phyloP scores from a whole-genome alignment of 2,329 filamentous ascomycete genomes.

The Sarocladium brachiariae region DNA sequence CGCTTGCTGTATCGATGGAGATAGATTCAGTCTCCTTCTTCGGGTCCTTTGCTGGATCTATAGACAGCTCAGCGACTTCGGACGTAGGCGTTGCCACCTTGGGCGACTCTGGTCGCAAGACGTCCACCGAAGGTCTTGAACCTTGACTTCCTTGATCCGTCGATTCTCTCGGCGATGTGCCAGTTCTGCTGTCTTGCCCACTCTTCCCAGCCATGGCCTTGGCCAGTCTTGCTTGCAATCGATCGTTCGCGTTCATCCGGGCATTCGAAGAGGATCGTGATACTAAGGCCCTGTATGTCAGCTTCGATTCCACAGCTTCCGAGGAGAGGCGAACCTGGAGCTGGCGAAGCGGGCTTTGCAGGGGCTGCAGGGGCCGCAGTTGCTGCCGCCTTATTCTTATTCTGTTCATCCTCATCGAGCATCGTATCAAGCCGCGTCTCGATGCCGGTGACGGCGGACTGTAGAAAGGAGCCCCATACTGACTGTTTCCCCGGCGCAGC shows the following conservation, averaged over 20 bases:
- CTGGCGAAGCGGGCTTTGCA: conserved; percentile 18
- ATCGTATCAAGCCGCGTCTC: conserved; percentile 91
- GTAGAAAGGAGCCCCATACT: conserved; percentile 74
- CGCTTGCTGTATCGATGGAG: not conserved
- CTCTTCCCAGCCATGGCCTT: conserved; percentile 75
- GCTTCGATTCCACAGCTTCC: not conserved
- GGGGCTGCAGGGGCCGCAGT: conserved; percentile 15
- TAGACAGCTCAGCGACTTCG: not conserved
- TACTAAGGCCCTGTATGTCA: conserved; percentile 11
- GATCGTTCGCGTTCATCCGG: conserved; percentile 67
- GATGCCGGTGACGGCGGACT: conserved; percentile 86
- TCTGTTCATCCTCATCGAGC: conserved; percentile 48
- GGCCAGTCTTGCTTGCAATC: conserved; percentile 82
- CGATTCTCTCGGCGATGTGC: conserved; percentile 28
- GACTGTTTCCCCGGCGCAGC: conserved; percentile 43
- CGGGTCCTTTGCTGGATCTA: not conserved
- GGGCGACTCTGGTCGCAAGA: not conserved
- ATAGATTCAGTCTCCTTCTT: not conserved
- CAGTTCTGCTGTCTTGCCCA: conserved; percentile 37
- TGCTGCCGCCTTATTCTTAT: conserved; percentile 16
- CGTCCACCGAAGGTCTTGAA: conserved; percentile 19
- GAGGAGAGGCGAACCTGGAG: conserved; percentile 3
- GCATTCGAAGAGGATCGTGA: conserved; percentile 59
- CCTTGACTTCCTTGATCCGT: conserved; percentile 23
- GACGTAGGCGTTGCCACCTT: conserved; percentile 3